Evolutionary conservation across 176 grass and related monocot species (phyloP).

Genomic region (Musa itinerans): DNA sequence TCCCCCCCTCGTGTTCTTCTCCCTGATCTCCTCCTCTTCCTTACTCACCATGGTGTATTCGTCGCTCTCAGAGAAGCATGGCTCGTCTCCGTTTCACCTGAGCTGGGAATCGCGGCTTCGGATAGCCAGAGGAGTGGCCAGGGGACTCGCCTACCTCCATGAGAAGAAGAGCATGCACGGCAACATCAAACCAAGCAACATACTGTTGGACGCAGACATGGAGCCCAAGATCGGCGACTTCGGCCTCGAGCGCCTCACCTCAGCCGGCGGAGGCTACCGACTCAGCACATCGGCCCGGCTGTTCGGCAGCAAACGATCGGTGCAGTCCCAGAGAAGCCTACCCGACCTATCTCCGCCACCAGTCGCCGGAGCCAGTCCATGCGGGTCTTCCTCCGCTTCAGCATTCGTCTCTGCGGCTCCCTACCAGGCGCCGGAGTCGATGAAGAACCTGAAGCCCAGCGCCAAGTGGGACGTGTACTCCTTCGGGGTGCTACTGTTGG

Average conservation of each 20-base stretch:
- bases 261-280: background rate
- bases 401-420: background rate
- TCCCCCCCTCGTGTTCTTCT: background rate
- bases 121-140: background rate
- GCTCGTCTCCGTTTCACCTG: background rate
- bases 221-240: slow-evolving; percentile 14
- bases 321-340: background rate
- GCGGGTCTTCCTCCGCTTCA: background rate
- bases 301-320: background rate
- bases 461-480: slow-evolving; percentile 2
- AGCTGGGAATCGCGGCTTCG: slow-evolving; percentile 3
- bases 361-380: background rate
- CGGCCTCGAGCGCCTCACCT: background rate
- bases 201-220: background rate
- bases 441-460: slow-evolving; percentile 10
- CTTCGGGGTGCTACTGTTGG: slow-evolving; percentile 2
- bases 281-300: background rate
- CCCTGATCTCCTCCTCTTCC: background rate
- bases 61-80: background rate
- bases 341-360: background rate
- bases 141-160: slow-evolving; percentile 7
- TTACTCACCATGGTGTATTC: background rate
- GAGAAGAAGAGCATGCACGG: slow-evolving; percentile 7
- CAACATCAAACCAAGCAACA: slow-evolving; percentile 14
- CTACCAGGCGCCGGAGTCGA: slow-evolving; percentile 3